phyloP scores from a whole-genome alignment of 495 filamentous ascomycete species.

The Chaetomium fimeti region DNA sequence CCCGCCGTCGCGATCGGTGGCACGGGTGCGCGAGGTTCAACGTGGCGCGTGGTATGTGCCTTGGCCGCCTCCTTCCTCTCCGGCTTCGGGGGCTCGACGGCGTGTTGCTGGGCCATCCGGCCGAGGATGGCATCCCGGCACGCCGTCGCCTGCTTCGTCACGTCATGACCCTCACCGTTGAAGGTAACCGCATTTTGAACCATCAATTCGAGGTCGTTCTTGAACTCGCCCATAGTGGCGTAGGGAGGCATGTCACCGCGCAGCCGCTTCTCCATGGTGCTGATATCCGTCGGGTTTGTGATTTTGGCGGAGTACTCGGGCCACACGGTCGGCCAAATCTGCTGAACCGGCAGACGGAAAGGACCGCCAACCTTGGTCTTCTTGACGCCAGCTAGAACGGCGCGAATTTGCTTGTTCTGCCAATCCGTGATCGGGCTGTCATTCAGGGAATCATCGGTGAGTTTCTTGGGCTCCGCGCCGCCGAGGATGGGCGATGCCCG shows the following conservation, averaged over 20 bases:
- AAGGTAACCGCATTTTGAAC: slow-evolving; percentile 73
- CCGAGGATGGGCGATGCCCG: slow-evolving; percentile 7
- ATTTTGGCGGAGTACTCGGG: slow-evolving; percentile 70
- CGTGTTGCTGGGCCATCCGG: slow-evolving; percentile 52
- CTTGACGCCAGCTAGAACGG: slow-evolving; percentile 67
- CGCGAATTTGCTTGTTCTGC: slow-evolving; percentile 48
- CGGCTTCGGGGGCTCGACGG: slow-evolving; percentile 49
- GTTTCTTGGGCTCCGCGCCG: slow-evolving; percentile 24
- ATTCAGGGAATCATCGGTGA: slow-evolving; percentile 32
- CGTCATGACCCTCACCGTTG: slow-evolving; percentile 74
- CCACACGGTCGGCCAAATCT: slow-evolving; percentile 50
- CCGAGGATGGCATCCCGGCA: slow-evolving; percentile 61
- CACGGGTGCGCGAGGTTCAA: slow-evolving; percentile 42
- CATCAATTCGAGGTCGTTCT: slow-evolving; percentile 70
- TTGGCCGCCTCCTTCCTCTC: slow-evolving; percentile 56
- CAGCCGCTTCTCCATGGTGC: slow-evolving; percentile 75
- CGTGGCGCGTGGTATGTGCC: slow-evolving; percentile 50
- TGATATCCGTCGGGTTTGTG: slow-evolving; percentile 76
- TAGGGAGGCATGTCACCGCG: slow-evolving; percentile 67
- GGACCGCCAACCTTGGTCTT: slow-evolving; percentile 71
- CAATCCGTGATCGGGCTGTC: slow-evolving; percentile 44
- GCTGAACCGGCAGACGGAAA: slow-evolving; percentile 71
- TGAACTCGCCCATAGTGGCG: slow-evolving; percentile 58
- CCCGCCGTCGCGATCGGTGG: slow-evolving; percentile 49
- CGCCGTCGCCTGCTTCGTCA: slow-evolving; percentile 61